Base-by-base conservation (phyloP, 148 eudicot genomes). In the Rhododendron ovatum region DNA sequence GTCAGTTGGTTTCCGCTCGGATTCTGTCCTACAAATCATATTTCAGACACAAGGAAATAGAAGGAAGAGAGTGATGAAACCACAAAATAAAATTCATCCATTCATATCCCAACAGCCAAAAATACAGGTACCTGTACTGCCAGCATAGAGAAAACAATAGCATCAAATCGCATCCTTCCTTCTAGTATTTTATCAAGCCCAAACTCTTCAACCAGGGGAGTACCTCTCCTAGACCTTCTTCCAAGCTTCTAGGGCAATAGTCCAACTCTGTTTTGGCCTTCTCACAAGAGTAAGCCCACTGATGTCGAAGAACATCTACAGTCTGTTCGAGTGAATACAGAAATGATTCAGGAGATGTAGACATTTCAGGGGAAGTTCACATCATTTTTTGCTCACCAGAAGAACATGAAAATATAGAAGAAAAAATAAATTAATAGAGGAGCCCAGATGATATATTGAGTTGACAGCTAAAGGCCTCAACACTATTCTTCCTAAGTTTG, bases 271-370 rank as follows among this genome's bases (percentile, higher is more conserved):
- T 71, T 85, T 89, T 93, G 45, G 99, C 97, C 88, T 94, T 96
- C 82, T 90, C 99, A 83, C 94, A 94, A 79, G 91, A 91, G 85
- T 96, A 96, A 51, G 95, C 93, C 99, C 99, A 96, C 67, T 94
- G 95, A 88, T 94, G 95, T 82, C 92, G 82, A 22, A 96, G 90
- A 65, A 92, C 92, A 43, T 82, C 1, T 80, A 92, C 98, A 14
- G 92, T 75, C 99, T 96, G 93, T 84, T 48, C 65, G 81, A 85
- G 18, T 47, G 20, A 51, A 28, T 3, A 24, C 57, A 11, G 18
- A 30, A 50, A 30, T n/a, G 50, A 83, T 73, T 74, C 41, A 53
- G 45, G 8, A 81, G 28, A 12, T 18, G n/a, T 17, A 45, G 30
- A 45, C 39, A 55, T 55, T 28, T 28, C n/a, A 65, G 10, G 39